phyloP scores from a whole-genome alignment of 352 stramenopile genomes.

The Phytophthora citrophthora region DNA sequence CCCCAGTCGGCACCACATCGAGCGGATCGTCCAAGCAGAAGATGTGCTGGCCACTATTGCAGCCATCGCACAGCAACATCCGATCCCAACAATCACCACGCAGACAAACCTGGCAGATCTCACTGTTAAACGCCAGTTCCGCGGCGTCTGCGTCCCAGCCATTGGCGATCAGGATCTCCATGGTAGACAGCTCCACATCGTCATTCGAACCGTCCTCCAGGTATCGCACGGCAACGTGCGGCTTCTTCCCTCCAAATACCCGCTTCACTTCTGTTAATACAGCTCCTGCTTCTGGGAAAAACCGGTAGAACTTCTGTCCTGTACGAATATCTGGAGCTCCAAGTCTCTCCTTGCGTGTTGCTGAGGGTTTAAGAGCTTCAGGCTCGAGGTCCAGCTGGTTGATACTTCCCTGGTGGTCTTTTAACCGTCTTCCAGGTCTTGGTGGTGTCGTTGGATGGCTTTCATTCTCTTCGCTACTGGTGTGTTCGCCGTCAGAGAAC shows the following conservation, averaged over 20 bases:
- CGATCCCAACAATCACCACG: slow-evolving; percentile 82
- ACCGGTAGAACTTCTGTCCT: slow-evolving; percentile 81
- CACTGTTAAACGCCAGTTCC: slow-evolving; percentile 78
- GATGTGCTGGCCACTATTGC: slow-evolving; percentile 82
- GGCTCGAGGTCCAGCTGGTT: slow-evolving; percentile 45
- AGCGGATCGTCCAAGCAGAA: slow-evolving; percentile 79
- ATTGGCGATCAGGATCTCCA: slow-evolving; percentile 86
- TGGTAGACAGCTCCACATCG: slow-evolving; percentile 63
- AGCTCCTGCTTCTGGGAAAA: slow-evolving; percentile 63
- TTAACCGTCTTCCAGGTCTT: slow-evolving; percentile 6
- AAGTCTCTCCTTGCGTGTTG: slow-evolving; percentile 55
- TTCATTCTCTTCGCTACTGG: slow-evolving; percentile 71
- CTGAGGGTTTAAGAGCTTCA: slow-evolving; percentile 53
- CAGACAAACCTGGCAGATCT: slow-evolving; percentile 86
- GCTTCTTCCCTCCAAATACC: slow-evolving; percentile 82
- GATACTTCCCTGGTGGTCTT: slow-evolving; percentile 7
- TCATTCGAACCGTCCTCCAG: slow-evolving; percentile 59
- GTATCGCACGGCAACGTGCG: slow-evolving; percentile 73
- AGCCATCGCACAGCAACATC: slow-evolving; percentile 84
- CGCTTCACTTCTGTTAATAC: slow-evolving; percentile 75
- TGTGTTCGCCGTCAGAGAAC: slow-evolving; percentile 62
- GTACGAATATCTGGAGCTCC: slow-evolving; percentile 56
- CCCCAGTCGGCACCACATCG: slow-evolving; percentile 58
- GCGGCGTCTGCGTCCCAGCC: slow-evolving; percentile 72
- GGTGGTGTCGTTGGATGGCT: slow-evolving; percentile 4